Evolutionary conservation across 2,329 filamentous ascomycete species (phyloP), one percentile per base, ranked within the genome.

Genomic region (Acrocalymma vagum): DNA sequence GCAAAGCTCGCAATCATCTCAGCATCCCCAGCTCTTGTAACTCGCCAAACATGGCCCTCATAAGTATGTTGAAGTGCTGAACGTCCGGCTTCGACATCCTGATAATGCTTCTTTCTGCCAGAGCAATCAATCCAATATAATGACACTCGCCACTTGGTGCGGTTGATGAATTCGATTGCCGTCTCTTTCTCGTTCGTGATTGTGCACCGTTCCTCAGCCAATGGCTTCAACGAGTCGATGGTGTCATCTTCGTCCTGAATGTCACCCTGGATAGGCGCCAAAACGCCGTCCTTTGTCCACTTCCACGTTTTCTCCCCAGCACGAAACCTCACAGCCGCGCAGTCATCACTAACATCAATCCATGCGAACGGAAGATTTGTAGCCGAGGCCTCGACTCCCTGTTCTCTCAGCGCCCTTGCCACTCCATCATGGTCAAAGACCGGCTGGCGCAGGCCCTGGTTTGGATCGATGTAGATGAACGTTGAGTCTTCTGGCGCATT

Each of bases 361-460:
- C 29, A 53, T 1, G 16, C 29, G 28, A 57, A 57, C 6, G 48
- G 53, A 17, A 55, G 40, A 6, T 38, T 33, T 31, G 35, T 23
- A 37, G 42, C 42, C 17, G 38, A 36, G 13, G 48, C 53, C 29
- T 50, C 37, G 9, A 48, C 42, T 3, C 41, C 46, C 10, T 45
- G 31, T 21, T 38, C 23, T 37, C 21, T 42, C 9, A 54, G 38
- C 14, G 38, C 42, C 16, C 15, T 34, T 9, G 53, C 48, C 16
- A 57, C 36, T 9, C 17, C 24, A 8, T 38, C 42, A 37, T 57
- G 53, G 24, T 55, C 48, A 35, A 57, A 55, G 14, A 39, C 48
- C 9, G 51, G 48, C 30, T 34, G 39, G 15, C 27, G 30, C 13
- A 46, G 6, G 17, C 37, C 36, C 15, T 41, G 31, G 21, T 28